Evolutionary conservation across 1,139 yeast species (phyloP), one percentile per base, ranked within the genome.

Genomic region (Scheffersomyces illinoinensis): DNA sequence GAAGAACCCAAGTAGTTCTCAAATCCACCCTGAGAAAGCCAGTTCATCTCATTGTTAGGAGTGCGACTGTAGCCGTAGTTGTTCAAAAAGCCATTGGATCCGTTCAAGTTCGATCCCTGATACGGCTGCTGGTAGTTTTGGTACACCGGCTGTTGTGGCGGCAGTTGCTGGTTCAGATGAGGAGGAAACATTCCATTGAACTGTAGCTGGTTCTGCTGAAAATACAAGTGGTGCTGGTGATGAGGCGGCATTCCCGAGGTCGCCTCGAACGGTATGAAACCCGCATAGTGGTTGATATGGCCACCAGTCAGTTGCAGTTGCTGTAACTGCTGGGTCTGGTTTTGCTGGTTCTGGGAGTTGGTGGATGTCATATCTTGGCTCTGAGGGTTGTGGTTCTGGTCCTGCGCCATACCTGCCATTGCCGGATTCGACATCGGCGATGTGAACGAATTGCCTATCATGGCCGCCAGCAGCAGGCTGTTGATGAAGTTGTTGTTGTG

Each of bases 241-340:
- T 56, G 59, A 49, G 55, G 60, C 33, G n/a, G 55, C 57, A 21
- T 59, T 21, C 54, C 53, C 46, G 54, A 56, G 3, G 64, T 56
- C 3, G 67, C 69, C 46, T 66, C 71, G 21, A 62, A 58, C 18
- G 71, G 70, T 17, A 68, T 59, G 53, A 61, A 67, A 47, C 59
- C 64, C 18, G 68, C 63, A 55, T 68, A 68, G 56, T 66, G 70
- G 58, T 59, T 59, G 23, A 65, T 56, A 51, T 61, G 64, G 23
- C 57, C 53, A 21, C 39, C 20, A 12, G 47, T 8, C 48, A 21
- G 46, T 55, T 54, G 24, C 39, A 18, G 46, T 19, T 33, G 47
- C 47, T 56, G 57, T 18, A 46, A 23, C 43, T 20, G 54, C 24
- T 48, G 57, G 1, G 17, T n/a, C 50, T 53, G 53, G 33, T 48